These are phyloP conservation scores for Dioszegia hungarica DNA, from an alignment of 768 basidiomycete species.

Conservation along the genomic window DNA sequence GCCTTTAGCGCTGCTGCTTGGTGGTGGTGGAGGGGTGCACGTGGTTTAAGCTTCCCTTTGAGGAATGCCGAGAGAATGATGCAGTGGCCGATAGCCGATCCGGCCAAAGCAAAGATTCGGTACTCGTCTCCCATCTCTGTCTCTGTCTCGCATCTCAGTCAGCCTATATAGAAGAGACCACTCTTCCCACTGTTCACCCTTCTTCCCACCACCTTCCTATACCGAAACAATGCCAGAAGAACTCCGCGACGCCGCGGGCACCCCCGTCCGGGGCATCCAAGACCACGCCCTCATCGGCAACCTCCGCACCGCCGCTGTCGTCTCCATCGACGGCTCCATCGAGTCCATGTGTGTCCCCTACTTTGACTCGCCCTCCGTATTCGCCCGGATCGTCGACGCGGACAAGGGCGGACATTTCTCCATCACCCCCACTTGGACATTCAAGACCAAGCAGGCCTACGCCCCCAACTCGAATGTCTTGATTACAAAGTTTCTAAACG, in stretches of 20 bases:
- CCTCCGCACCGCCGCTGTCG: conserved; percentile 45
- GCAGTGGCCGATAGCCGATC: too few relatives aligned
- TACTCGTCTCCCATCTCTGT: too few relatives aligned
- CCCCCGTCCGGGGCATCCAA: conserved; percentile 40
- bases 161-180: background rate
- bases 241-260: conserved; percentile 18
- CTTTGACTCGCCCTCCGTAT: conserved; percentile 86
- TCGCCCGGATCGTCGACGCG: conserved; percentile 59
- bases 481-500: conserved; percentile 87
- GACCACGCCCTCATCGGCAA: conserved; percentile 50
- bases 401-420: conserved; percentile 82
- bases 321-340: conserved; percentile 52
- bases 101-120: too few relatives aligned
- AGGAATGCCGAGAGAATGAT: too few relatives aligned
- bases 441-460: conserved; percentile 49
- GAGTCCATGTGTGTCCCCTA: conserved; percentile 89
- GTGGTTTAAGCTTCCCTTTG: too few relatives aligned
- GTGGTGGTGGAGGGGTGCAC: too few relatives aligned
- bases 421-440: conserved; percentile 53
- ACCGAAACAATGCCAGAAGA: background rate
- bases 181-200: too few relatives aligned
- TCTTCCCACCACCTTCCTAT: too few relatives aligned
- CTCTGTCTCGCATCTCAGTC: too few relatives aligned
- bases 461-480: conserved; percentile 58
- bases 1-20: too few relatives aligned